Percentiles rank a stretch among this genome's conserved stretches.
phyloP scores from a whole-genome alignment of 495 filamentous ascomycete genomes.

The Penicillium paxilli region DNA sequence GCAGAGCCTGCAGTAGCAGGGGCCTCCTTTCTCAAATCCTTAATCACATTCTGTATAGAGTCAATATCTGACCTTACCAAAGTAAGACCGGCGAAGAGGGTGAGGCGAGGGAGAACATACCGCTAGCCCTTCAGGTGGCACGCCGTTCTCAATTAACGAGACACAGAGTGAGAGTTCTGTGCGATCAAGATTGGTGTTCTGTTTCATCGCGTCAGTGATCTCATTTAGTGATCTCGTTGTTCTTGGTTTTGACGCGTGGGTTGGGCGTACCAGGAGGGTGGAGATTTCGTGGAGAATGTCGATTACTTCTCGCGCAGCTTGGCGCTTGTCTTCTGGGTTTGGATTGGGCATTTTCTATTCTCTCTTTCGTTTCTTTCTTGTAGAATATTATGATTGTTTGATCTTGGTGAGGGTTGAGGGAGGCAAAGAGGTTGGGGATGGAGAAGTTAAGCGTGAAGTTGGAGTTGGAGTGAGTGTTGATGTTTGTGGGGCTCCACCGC shows the following conservation, averaged over 20 bases:
- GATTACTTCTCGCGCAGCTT: slow-evolving; percentile 91
- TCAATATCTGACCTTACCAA: not conserved
- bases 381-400: not conserved
- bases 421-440: not conserved
- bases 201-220: not conserved
- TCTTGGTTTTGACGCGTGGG: not conserved
- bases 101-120: slow-evolving; percentile 51
- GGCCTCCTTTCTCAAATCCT: slow-evolving; percentile 67
- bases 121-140: slow-evolving; percentile 92
- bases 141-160: slow-evolving; percentile 94
- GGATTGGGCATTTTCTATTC: slow-evolving; percentile 14
- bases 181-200: slow-evolving; percentile 93
- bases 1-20: not conserved
- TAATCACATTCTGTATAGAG: slow-evolving; percentile 61
- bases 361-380: not conserved
- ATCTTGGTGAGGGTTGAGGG: not conserved
- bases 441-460: no score
- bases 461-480: not conserved
- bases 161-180: slow-evolving; percentile 91
- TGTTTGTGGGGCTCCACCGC: not conserved
- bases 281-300: slow-evolving; percentile 96
- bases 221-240: not conserved
- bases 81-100: not conserved
- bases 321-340: slow-evolving; percentile 63
- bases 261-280: slow-evolving; percentile 67